These are phyloP conservation scores for Liriodendron chinense DNA, from an alignment of 164 flowering plant species.

Conservation along the genomic window DNA sequence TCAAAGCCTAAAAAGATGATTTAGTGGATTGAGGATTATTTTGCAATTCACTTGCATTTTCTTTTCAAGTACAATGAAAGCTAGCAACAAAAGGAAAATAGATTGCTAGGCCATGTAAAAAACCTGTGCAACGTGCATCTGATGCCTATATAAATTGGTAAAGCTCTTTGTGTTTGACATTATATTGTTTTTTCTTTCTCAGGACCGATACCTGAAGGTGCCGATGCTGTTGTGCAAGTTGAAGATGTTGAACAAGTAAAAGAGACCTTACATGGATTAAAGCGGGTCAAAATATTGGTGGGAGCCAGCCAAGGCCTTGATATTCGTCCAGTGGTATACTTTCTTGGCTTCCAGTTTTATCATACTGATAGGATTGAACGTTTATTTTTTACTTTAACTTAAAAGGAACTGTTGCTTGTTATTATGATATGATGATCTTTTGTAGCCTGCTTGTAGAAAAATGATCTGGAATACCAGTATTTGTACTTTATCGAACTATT, in stretches of 20 bases:
- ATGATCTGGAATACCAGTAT: too few species aligned
- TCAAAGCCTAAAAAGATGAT: too few species aligned
- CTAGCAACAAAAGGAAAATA: conserved; percentile 1
- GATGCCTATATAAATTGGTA: neutral
- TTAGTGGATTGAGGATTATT: too few species aligned
- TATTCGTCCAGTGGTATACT: conserved; percentile 88
- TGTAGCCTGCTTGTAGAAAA: too few species aligned
- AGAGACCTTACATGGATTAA: conserved; percentile 33
- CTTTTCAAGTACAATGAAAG: neutral
- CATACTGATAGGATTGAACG: neutral
- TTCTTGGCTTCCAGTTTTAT: neutral
- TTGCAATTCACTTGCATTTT: neutral
- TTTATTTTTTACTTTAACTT: too few species aligned
- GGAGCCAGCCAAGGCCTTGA: conserved; percentile 63
- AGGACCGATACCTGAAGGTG: conserved; percentile 97
- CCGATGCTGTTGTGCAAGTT: conserved; percentile 94
- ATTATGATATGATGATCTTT: too few species aligned
- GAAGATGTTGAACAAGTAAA: conserved; percentile 70
- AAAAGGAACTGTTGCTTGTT: too few species aligned
- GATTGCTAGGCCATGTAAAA: neutral
- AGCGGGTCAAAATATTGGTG: conserved; percentile 61
- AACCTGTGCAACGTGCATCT: neutral
- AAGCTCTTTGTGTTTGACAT: neutral
- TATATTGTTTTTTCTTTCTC: conserved; percentile 8
- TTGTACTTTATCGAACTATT: too few species aligned